Base-by-base conservation (phyloP, 805 yeast genomes). In the Starmerella vitae region DNA sequence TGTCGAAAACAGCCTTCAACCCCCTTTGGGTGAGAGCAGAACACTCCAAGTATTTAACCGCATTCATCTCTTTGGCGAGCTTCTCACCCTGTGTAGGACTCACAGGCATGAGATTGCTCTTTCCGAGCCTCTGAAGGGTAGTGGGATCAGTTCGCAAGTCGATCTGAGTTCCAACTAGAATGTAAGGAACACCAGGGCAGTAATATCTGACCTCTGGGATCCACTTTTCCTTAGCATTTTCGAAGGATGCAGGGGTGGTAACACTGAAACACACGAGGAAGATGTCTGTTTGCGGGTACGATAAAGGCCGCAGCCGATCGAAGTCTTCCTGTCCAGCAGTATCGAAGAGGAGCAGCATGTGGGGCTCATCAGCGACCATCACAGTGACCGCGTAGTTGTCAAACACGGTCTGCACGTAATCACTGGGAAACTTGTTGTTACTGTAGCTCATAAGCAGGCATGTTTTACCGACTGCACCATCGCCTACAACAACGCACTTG, bases 261-360 rank as follows among this genome's bases (percentile, higher is more conserved):
- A 91, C 95, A 27, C 93, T 79, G 64, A 91, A 88, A 64, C 98
- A 91, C 43, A 88, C 94, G 52, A 88, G 68, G 58, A 88, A 88
- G 33, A 88, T 95, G 62, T 88, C 98, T 4, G 98, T 91, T 39
- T 93, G 91, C 14, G 98, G 97, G 62, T 88, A 88, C 41, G 93
- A 79, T 53, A 91, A 72, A 7, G 98, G 98, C 65, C 98, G 81
- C 58, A 88, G 68, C 59, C 98, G 75, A 66, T 88, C 98, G 62
- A 91, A 88, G 68, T 88, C 98, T 72, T 88, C 98, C 68, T 88
- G 98, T 37, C 98, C 98, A 21, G 98, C 98, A 26, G 98, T 88
- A 67, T 88, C 98, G 57, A 91, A 88, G 45, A 88, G 68, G n/a
- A 97, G 96, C 54, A 88, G 72, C 14, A 96, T 91, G 61, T 83